Base-by-base conservation (phyloP, 2,329 filamentous ascomycete species). In the Endoconidiophora polonica region DNA sequence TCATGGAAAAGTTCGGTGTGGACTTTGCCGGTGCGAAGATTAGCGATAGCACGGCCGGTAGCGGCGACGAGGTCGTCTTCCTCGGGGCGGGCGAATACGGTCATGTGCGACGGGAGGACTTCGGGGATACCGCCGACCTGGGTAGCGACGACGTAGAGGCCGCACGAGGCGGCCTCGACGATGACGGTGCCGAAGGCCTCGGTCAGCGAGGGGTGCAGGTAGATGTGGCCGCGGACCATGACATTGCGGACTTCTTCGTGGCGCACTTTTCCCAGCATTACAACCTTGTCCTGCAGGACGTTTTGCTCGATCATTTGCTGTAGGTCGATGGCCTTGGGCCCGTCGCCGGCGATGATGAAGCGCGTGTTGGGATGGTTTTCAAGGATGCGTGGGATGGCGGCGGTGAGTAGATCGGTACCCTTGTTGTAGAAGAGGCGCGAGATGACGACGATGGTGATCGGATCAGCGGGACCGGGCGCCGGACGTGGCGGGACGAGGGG, bases 361-460 rank as follows among this genome's bases (percentile, higher is more conserved):
- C 87, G 84, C 1, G 94, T 91, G 61, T 96, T 93, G 1, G 86
- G 83, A 61, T 98, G 85, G 12, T 80, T 77, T 46, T 86, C 83
- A 24, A 96, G 75, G 48, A 98, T 94, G 44, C 88, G 81, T 0
- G 91, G 91, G 49, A 98, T 94, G 3, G 87, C 86, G 9, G 90
- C 91, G 22, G 94, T 94, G n/a, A 98, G 75, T 0, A 98, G 76
- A 62, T 98, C 93, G 1, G 86, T 96, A 53, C 91, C 91, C 63
- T 98, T 98, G 66, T 98, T 98, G 66, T 96, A 96, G 66, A 96
- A 98, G 1, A 98, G 77, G 18, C 91, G 86, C 6, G 88, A 95
- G 55, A 98, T 94, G 18, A 98, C 90, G 1, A 98, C 86, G 52
- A 98, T 95, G 5, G 87, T 95, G 59, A 98, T 90, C 9, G 79